Base-by-base conservation (phyloP, 768 basidiomycete genomes). In the Phylloporus sp. region DNA sequence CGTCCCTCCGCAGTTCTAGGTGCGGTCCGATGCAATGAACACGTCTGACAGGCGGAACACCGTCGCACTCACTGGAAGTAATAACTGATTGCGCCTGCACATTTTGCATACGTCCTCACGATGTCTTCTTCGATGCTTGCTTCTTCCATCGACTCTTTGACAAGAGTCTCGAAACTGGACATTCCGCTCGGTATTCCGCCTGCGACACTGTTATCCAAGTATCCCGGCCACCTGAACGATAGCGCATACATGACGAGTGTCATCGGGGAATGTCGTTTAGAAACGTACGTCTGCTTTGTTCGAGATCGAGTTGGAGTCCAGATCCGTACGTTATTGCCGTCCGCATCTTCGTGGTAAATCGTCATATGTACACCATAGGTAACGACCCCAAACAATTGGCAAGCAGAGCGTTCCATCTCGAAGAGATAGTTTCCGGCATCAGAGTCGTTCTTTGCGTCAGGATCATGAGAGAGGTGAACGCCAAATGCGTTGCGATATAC, bases 331-430 rank as follows among this genome's bases (percentile, higher is more conserved):
- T 55, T 51, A 23, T 27, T 38, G 10, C 63, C 67, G 32, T 65
- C 71, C 32, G 73, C 72, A 24, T 68, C 64, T 39, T 65, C 58
- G 15, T 64, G 46, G 60, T 80, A 90, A 42, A 83, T 78, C 17
- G 80, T 88, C 82, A 94, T 79, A 64, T 98, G 96, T 3, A 95
- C 87, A 0, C 96, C 95, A 57, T 88, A 93, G 1, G 94, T 96
- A 42, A 90, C 76, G 7, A 94, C 65, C 3, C 95, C 93, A 58
- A 98, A 97, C 27, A 98, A 69, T 1, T 86, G 78, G 62, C 89
- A 91, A 3, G 91, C 92, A 1, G 89, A 75, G 32, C 95, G 78
- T 65, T 98, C 96, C 77, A 98, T 79, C 63, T 82, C 78, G 65
- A 98, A 96, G 18, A 79, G 89, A 48, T 76, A 87, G 62, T 91